Evolutionary conservation across 441 rosid genomes (phyloP), one percentile per base, ranked within the genome.

Genomic region (Heliophila coronopifolia): DNA sequence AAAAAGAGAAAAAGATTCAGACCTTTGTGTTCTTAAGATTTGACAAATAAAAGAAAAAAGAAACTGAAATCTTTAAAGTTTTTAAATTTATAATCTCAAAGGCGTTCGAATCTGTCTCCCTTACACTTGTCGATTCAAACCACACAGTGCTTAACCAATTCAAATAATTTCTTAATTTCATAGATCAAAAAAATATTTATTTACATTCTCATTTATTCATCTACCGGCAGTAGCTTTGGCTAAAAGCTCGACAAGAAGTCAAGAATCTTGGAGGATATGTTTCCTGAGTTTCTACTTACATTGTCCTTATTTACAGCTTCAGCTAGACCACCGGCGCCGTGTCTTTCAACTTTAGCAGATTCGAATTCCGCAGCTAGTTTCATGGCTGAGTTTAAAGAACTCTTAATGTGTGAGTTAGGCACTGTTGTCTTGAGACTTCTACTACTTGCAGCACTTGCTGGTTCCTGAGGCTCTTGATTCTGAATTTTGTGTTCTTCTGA

Each of bases 351-450:
- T 67, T 66, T 78, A 70, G 59, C 73, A 9, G 80, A 67, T 53
- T 80, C 87, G 1, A 74, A 62, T 63, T 71, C 82, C 16, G 80
- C 74, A 8, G 79, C 86, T 66, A 76, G 73, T 55, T 79, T 81
- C 19, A 77, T 66, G 2, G 91, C 76, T 1, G 89, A 78, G 47
- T 70, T 32, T 15, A 83, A 50, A 14, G 84, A 72, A 67, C 63
- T 72, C 58, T 62, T 84, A 58, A 58, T 31, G 48, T 50, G 69
- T 16, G 45, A 26, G 43, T 70, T 31, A 28, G 83, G 56, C 61
- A n/a, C n/a, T n/a, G 39, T 73, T 1, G 78, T 54, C 33, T 67
- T 66, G 43, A 46, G 68, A 50, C 45, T 73, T 33, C 44, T 59
- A 34, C 58, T 48, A 38, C 39, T 58, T 41, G 24, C 51, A n/a